Evolutionary conservation across 2,329 filamentous ascomycete species (phyloP).

Genomic region (Pseudodiploospora longispora): DNA sequence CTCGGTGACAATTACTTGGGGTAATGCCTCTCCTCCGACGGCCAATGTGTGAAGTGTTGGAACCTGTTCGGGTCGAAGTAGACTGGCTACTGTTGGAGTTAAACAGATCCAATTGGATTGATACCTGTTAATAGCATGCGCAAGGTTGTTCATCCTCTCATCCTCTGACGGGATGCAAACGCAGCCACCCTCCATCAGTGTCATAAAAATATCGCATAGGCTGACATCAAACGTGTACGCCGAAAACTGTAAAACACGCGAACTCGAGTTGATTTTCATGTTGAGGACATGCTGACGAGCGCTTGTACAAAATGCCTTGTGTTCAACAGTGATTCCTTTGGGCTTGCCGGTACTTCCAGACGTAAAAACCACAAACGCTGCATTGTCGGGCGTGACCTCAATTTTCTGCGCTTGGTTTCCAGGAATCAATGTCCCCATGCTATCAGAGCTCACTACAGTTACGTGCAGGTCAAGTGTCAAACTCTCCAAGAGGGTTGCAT

Average conservation of each 20-base stretch:
- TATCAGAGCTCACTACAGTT: background rate
- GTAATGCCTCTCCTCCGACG: background rate
- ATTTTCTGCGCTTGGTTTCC: background rate
- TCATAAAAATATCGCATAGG: slow-evolving; percentile 1
- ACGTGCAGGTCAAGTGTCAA: background rate
- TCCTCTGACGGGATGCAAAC: slow-evolving; percentile 3
- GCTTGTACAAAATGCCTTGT: slow-evolving; percentile 7
- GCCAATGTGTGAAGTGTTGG: background rate
- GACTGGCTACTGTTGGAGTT: background rate
- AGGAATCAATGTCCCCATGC: background rate
- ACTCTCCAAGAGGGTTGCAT: background rate
- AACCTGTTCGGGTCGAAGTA: background rate
- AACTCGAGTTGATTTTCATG: slow-evolving; percentile 1
- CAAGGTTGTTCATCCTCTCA: background rate
- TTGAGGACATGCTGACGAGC: background rate
- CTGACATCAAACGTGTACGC: slow-evolving; percentile 4
- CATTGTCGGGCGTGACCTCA: background rate
- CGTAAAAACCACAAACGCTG: slow-evolving; percentile 15
- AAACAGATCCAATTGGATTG: background rate
- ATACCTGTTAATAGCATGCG: background rate
- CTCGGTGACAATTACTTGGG: background rate
- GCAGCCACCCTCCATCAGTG: slow-evolving; percentile 4
- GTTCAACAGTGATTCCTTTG: slow-evolving; percentile 15
- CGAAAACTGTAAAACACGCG: slow-evolving; percentile 6
- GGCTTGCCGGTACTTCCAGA: slow-evolving; percentile 17